Percentiles rank a stretch among this genome's conserved stretches.
These are phyloP conservation scores for Amniculicola lignicola DNA, from an alignment of 495 filamentous ascomycete species.

Conservation along the genomic window DNA sequence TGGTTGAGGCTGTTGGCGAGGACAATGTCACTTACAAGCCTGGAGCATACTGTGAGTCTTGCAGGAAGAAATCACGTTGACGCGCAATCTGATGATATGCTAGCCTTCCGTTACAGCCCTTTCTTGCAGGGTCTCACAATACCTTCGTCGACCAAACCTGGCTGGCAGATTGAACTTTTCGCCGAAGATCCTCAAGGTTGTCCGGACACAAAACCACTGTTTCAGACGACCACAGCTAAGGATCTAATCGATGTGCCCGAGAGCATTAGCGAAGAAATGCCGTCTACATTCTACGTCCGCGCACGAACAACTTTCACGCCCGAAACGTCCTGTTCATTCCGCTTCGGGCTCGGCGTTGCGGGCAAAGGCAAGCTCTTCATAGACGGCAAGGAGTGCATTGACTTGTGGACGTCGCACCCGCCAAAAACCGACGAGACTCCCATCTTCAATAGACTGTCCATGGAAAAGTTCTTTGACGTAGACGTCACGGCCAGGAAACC, in stretches of 20 bases:
- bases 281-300: neutral
- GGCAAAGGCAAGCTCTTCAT: neutral
- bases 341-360: neutral
- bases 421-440: neutral
- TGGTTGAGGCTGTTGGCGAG: slow-evolving; percentile 34
- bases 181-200: no score
- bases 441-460: neutral
- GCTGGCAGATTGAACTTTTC: no score
- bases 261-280: neutral
- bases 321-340: neutral
- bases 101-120: no score
- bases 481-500: neutral
- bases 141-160: no score
- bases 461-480: neutral
- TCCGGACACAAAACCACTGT: no score
- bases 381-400: neutral
- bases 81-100: no score
- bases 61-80: no score
- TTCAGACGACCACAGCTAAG: no score
- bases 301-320: neutral
- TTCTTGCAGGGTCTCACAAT: no score
- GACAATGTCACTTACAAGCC: slow-evolving; percentile 51
- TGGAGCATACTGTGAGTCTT: slow-evolving; percentile 57
- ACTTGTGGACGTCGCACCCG: neutral
- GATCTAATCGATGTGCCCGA: neutral